phyloP scores from a whole-genome alignment of 768 basidiomycete species.

The Pleurotus platypus region DNA sequence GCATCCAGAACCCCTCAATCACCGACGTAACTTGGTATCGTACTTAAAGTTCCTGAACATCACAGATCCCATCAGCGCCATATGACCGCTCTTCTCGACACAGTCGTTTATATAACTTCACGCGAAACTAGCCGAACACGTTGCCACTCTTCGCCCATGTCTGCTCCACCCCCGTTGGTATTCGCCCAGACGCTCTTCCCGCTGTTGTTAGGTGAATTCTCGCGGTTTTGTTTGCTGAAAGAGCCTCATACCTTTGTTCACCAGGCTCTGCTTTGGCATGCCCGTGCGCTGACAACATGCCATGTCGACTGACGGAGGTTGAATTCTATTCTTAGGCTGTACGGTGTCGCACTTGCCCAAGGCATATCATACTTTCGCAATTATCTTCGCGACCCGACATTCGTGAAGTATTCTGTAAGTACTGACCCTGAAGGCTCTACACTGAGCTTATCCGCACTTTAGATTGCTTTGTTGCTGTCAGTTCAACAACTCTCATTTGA shows the following conservation, averaged over 20 bases:
- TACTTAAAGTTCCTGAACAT: no score
- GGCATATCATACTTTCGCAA: constrained; percentile 1
- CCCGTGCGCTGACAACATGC: neutral
- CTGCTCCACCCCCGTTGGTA: neutral
- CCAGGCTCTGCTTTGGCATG: neutral
- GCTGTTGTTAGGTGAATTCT: neutral
- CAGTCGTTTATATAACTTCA: no score
- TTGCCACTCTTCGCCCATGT: neutral
- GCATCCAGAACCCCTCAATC: no score
- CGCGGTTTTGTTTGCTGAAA: neutral
- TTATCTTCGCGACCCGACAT: neutral
- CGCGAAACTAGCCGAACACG: no score
- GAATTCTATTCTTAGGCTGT: neutral
- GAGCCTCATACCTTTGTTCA: neutral
- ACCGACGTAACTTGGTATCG: no score
- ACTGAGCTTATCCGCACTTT: neutral
- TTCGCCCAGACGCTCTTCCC: neutral
- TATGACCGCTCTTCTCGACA: no score
- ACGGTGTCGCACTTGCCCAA: neutral
- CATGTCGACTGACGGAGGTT: neutral
- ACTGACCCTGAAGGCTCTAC: no score
- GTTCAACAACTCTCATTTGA: neutral
- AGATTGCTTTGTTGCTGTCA: neutral
- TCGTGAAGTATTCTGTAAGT: neutral
- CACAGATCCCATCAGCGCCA: no score